Evolutionary conservation across 768 basidiomycete species (phyloP).

Genomic region (Lepiota brunneoincarnata): DNA sequence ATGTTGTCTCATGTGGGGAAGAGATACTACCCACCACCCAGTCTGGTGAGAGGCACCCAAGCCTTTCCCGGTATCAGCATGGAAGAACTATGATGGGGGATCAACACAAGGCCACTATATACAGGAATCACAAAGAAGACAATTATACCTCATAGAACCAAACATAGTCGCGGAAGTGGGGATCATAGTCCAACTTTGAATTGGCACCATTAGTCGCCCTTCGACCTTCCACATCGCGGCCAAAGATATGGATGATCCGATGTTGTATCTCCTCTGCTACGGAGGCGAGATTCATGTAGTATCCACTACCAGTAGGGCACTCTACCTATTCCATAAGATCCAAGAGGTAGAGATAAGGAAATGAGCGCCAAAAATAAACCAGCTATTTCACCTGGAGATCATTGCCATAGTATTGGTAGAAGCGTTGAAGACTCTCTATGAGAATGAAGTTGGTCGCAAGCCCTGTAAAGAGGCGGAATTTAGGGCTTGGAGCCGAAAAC

Average conservation of each 20-base stretch:
- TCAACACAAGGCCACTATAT: background rate
- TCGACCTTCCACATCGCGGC: slow-evolving; percentile 82
- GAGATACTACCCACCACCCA: slow-evolving; percentile 51
- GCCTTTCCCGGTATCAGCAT: slow-evolving; percentile 89
- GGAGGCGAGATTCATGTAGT: slow-evolving; percentile 91
- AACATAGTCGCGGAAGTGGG: slow-evolving; percentile 95
- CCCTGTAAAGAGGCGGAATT: slow-evolving; percentile 46
- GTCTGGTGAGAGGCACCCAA: slow-evolving; percentile 98
- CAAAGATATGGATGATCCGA: slow-evolving; percentile 97
- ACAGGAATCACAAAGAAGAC: slow-evolving; percentile 5
- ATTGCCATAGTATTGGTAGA: slow-evolving; percentile 97
- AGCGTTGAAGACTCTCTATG: slow-evolving; percentile 94
- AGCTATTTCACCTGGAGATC: slow-evolving; percentile 57
- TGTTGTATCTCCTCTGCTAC: slow-evolving; percentile 99
- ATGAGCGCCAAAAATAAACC: background rate
- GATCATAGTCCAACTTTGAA: slow-evolving; percentile 83
- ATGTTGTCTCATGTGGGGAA: background rate
- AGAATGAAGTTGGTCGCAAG: slow-evolving; percentile 94
- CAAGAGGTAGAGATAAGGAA: slow-evolving; percentile 1
- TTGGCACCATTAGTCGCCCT: slow-evolving; percentile 93
- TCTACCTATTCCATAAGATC: slow-evolving; percentile 53
- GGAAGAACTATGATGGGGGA: slow-evolving; percentile 70
- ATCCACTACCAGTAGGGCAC: slow-evolving; percentile 96
- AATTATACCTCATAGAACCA: slow-evolving; percentile 85
- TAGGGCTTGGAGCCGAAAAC: background rate